Evolutionary conservation across 768 basidiomycete genomes (phyloP).

Genomic region (Hydnum rufescens): DNA sequence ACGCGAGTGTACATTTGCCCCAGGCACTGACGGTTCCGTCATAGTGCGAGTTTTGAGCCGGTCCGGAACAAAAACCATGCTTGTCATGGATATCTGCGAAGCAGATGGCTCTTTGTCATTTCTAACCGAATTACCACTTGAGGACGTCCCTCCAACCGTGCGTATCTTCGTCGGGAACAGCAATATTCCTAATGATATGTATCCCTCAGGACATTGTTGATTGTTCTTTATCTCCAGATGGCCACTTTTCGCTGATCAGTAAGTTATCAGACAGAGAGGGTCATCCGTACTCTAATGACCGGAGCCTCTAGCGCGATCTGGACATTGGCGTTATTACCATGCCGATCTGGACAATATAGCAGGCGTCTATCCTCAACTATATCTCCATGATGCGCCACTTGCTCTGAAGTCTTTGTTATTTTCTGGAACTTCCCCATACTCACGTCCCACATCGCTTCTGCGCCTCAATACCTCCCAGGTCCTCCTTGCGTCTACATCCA

Average conservation of each 20-base stretch:
- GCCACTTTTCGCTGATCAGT: neutral
- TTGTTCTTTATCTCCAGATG: neutral
- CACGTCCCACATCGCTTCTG: conserved; percentile 1
- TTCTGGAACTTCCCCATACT: neutral
- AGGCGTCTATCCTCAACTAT: neutral
- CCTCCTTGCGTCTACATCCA: conserved; percentile 4
- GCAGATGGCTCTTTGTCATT: neutral
- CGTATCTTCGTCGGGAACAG: too few relatives aligned
- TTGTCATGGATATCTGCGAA: conserved; percentile 11
- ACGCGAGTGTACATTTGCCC: too few relatives aligned
- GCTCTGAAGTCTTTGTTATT: neutral
- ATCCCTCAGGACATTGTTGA: neutral
- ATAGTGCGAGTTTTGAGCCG: too few relatives aligned
- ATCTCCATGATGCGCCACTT: too few relatives aligned
- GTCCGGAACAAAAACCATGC: too few relatives aligned
- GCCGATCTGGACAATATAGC: neutral
- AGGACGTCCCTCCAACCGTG: too few relatives aligned
- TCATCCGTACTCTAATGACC: neutral
- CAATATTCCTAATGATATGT: neutral
- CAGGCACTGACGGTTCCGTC: too few relatives aligned
- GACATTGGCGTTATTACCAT: neutral
- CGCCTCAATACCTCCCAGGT: conserved; percentile 8
- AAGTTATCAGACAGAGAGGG: neutral
- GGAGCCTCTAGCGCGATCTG: neutral
- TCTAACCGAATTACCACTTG: neutral